Evolutionary conservation across 768 basidiomycete species (phyloP).

Genomic region (Amanita molliuscula): DNA sequence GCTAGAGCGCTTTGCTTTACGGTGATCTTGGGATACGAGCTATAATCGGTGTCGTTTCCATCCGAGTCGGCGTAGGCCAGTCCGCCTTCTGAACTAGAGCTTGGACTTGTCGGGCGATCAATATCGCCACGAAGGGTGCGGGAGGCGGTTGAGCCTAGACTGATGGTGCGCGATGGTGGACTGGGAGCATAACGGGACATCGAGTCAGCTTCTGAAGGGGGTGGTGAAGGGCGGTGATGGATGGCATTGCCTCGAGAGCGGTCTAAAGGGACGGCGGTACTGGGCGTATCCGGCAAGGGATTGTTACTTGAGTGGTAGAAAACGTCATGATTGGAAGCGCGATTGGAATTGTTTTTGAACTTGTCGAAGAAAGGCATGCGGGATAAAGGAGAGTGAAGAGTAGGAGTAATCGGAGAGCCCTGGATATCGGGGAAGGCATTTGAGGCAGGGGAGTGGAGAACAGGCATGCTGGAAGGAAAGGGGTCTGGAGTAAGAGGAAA

Average conservation of each 20-base stretch:
- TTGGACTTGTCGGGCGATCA: slow-evolving; percentile 18
- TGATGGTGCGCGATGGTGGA: slow-evolving; percentile 4
- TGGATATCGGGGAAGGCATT: slow-evolving; percentile 4
- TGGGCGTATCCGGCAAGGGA: slow-evolving; percentile 2
- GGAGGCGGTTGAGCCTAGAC: background rate
- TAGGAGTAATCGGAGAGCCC: slow-evolving; percentile 6
- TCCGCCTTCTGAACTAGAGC: slow-evolving; percentile 35
- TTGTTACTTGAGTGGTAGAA: slow-evolving; percentile 4
- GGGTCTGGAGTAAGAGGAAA: slow-evolving; percentile 17
- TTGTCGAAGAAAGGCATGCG: slow-evolving; percentile 51
- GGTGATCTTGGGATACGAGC: slow-evolving; percentile 7
- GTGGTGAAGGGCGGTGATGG: background rate
- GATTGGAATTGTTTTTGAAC: slow-evolving; percentile 27
- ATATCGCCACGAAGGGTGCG: background rate
- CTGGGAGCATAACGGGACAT: slow-evolving; percentile 8
- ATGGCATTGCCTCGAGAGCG: background rate
- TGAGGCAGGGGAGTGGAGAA: background rate
- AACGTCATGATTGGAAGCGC: slow-evolving; percentile 2
- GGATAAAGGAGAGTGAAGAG: slow-evolving; percentile 19
- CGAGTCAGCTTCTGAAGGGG: slow-evolving; percentile 6
- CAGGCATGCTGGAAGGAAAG: slow-evolving; percentile 9
- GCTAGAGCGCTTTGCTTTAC: slow-evolving; percentile 13
- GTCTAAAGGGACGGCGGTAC: background rate
- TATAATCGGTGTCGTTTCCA: slow-evolving; percentile 21
- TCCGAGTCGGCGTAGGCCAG: slow-evolving; percentile 43